Conservation (phyloP, 1,284 basidiomycete species). For the Cryptococcus sp. region DNA sequence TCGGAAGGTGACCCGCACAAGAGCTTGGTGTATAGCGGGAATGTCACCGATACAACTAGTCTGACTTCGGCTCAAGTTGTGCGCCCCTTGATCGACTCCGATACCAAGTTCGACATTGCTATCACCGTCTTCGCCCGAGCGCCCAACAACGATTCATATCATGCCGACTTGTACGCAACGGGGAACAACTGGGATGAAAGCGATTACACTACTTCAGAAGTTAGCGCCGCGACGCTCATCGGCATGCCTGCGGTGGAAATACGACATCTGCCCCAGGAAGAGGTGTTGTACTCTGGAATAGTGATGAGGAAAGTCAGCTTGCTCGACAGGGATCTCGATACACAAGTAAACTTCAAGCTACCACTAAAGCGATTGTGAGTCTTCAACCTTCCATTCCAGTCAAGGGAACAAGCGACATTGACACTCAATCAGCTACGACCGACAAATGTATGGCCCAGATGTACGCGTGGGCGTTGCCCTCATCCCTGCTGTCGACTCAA, state of each 20-base stretch:
- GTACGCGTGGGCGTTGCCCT: slow-evolving; percentile 16
- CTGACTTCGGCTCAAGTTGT: slow-evolving; percentile 8
- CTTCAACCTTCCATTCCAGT: background rate
- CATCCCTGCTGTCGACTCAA: slow-evolving; percentile 12
- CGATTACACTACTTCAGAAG: slow-evolving; percentile 5
- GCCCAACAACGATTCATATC: slow-evolving; percentile 11
- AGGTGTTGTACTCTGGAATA: slow-evolving; percentile 6
- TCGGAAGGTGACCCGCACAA: slow-evolving; percentile 17
- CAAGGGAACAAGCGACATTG: background rate
- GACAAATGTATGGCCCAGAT: slow-evolving; percentile 11
- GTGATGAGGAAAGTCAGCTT: slow-evolving; percentile 7
- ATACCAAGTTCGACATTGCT: slow-evolving; percentile 20
- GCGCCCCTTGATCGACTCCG: slow-evolving; percentile 17
- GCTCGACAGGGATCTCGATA: slow-evolving; percentile 14
- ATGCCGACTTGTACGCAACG: slow-evolving; percentile 4
- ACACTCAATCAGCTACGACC: slow-evolving; percentile 19
- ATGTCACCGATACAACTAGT: background rate
- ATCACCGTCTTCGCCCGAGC: slow-evolving; percentile 14
- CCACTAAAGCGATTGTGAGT: slow-evolving; percentile 31
- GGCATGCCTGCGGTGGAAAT: slow-evolving; percentile 6
- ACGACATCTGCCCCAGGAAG: slow-evolving; percentile 5
- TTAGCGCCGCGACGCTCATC: slow-evolving; percentile 1
- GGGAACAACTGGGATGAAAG: slow-evolving; percentile 1
- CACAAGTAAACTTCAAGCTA: slow-evolving; percentile 16
- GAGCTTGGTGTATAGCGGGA: slow-evolving; percentile 18